Conservation (phyloP, 768 basidiomycete species). For the Exsudoporus frostii region DNA sequence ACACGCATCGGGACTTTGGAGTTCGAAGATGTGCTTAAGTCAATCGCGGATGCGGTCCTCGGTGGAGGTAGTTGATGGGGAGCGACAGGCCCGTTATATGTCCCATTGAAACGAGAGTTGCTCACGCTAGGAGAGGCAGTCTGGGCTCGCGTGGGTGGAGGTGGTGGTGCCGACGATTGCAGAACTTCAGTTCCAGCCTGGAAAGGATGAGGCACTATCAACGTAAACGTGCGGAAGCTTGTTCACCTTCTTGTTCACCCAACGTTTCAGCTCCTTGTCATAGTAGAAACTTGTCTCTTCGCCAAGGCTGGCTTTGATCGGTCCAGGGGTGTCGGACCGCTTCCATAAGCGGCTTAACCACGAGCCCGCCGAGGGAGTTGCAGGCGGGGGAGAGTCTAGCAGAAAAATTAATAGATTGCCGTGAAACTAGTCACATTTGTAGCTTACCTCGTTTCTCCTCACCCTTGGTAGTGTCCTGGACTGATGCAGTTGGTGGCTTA, state of each 20-base stretch:
- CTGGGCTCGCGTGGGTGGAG: conserved; percentile 82
- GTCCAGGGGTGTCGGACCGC: conserved; percentile 61
- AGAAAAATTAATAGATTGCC: neutral
- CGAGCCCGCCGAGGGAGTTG: conserved; percentile 42
- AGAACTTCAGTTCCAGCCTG: conserved; percentile 57
- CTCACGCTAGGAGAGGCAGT: conserved; percentile 74
- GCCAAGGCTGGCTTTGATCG: conserved; percentile 89
- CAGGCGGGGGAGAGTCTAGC: conserved; percentile 13
- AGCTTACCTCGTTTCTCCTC: conserved; percentile 34
- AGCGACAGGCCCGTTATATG: conserved; percentile 17
- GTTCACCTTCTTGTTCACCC: conserved; percentile 91
- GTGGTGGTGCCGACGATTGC: conserved; percentile 54
- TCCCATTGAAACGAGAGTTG: conserved; percentile 34
- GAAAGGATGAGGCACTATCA: neutral
- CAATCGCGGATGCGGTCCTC: conserved; percentile 65
- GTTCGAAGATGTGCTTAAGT: conserved; percentile 52
- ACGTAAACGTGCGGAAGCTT: neutral
- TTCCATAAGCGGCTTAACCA: conserved; percentile 88
- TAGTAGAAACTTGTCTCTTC: conserved; percentile 90
- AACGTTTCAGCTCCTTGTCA: conserved; percentile 91
- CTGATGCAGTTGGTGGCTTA: conserved; percentile 18
- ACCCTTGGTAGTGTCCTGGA: conserved; percentile 14
- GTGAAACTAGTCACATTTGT: neutral
- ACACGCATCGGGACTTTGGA: conserved; percentile 52
- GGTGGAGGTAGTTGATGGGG: conserved; percentile 21